Percentiles rank a stretch among this genome's conserved stretches.
phyloP scores from a whole-genome alignment of 1,284 basidiomycete genomes.

The Ustilago vetiveriae region DNA sequence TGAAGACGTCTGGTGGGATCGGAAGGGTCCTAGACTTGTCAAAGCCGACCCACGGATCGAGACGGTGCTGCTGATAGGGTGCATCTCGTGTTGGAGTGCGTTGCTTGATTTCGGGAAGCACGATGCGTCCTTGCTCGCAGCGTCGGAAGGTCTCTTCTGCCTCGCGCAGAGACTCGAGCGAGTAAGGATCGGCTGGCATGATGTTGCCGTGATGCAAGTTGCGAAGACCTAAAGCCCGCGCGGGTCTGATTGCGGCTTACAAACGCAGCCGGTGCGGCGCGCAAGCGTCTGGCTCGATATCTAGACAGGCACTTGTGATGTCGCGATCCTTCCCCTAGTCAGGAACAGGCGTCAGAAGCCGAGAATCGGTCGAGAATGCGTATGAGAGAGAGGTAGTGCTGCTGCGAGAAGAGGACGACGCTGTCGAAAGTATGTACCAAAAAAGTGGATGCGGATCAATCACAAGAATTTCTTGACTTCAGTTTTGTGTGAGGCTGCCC shows the following conservation, averaged over 20 bases:
- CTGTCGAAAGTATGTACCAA: neutral
- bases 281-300: too few species aligned
- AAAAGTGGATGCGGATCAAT: constrained; percentile 5
- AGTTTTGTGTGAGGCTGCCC: constrained; percentile 1
- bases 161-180: constrained; percentile 38
- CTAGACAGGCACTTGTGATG: too few species aligned
- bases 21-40: constrained; percentile 55
- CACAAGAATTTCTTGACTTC: neutral
- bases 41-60: constrained; percentile 57
- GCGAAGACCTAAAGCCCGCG: neutral
- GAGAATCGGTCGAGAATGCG: too few species aligned
- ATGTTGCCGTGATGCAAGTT: constrained; percentile 1
- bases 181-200: constrained; percentile 38
- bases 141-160: constrained; percentile 37
- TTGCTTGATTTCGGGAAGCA: constrained; percentile 47
- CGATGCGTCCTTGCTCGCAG: constrained; percentile 42
- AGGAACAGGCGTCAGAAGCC: too few species aligned
- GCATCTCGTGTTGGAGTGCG: constrained; percentile 54
- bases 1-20: constrained; percentile 56
- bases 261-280: constrained; percentile 3
- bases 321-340: too few species aligned
- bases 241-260: neutral
- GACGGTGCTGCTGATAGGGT: constrained; percentile 56
- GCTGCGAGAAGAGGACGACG: neutral
- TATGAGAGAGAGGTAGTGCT: neutral